Conservation (phyloP, 1,139 yeast species). For the Torulaspora globosa region DNA sequence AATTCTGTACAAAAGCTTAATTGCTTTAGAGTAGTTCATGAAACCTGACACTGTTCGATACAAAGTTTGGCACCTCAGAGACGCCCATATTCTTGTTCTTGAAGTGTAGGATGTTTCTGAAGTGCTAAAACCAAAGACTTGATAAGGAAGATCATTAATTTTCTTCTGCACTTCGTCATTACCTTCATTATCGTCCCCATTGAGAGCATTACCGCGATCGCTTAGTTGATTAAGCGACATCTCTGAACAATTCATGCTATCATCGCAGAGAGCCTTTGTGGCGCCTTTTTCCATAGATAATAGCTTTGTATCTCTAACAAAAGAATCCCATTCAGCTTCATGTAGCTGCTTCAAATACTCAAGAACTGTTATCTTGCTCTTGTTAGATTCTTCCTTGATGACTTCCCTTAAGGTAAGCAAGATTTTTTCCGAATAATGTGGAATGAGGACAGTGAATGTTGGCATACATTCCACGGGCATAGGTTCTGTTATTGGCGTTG, state of each 20-base stretch:
- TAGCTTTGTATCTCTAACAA: constrained; percentile 60
- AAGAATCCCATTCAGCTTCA: constrained; percentile 71
- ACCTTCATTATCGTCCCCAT: constrained; percentile 19
- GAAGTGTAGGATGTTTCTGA: constrained; percentile 57
- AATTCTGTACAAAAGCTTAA: constrained; percentile 58
- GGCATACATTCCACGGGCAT: constrained; percentile 73
- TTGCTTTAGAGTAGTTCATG: constrained; percentile 64
- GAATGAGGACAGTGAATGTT: constrained; percentile 74
- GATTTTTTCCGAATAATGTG: constrained; percentile 79
- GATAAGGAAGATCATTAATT: constrained; percentile 59
- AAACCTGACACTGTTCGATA: constrained; percentile 78
- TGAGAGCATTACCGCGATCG: not conserved
- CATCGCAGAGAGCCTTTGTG: constrained; percentile 10
- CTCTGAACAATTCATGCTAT: constrained; percentile 1
- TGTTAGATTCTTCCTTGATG: constrained; percentile 54
- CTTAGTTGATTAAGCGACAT: not conserved
- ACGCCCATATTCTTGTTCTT: constrained; percentile 79
- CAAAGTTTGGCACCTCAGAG: constrained; percentile 70
- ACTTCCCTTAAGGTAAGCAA: constrained; percentile 61
- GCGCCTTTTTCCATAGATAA: constrained; percentile 37
- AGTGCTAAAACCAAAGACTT: constrained; percentile 66
- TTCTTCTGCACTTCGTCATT: constrained; percentile 40
- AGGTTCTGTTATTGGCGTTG: constrained; percentile 74
- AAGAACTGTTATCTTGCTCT: constrained; percentile 60
- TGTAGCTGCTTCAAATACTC: constrained; percentile 71